phyloP scores from a whole-genome alignment of 495 filamentous ascomycete genomes.

The Rusavskia elegans region DNA sequence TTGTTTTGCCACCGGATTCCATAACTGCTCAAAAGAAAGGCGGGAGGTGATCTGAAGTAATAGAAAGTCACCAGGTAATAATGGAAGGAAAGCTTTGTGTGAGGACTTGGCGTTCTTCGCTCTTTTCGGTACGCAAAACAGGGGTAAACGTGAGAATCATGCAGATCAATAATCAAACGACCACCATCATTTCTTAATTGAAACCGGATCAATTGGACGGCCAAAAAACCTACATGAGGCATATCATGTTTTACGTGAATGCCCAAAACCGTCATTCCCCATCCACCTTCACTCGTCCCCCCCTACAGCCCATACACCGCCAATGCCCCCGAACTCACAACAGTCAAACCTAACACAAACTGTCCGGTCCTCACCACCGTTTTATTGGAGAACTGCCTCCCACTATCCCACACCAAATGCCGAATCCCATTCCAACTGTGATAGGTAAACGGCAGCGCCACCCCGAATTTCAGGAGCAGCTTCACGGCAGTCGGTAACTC shows the following conservation, averaged over 20 bases:
- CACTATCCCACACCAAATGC: conserved; percentile 78
- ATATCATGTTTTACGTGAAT: neutral
- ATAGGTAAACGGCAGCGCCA: conserved; percentile 76
- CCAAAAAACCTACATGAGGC: too few species aligned
- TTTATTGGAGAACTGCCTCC: conserved; percentile 48
- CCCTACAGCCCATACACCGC: conserved; percentile 29
- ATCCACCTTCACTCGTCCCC: neutral
- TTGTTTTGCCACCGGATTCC: too few species aligned
- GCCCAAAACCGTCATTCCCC: neutral
- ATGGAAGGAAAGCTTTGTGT: too few species aligned
- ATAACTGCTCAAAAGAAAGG: too few species aligned
- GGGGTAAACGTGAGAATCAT: too few species aligned
- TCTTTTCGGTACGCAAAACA: too few species aligned
- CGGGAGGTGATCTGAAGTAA: too few species aligned
- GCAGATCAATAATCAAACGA: too few species aligned
- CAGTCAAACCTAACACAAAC: conserved; percentile 51
- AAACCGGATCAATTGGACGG: too few species aligned
- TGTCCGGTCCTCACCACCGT: conserved; percentile 62
- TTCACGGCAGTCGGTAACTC: conserved; percentile 53
- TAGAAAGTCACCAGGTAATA: too few species aligned
- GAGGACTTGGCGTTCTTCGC: too few species aligned
- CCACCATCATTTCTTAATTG: too few species aligned
- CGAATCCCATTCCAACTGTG: conserved; percentile 78
- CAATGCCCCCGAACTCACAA: conserved; percentile 44
- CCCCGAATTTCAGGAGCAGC: conserved; percentile 50